Evolutionary conservation across 2,329 filamentous ascomycete genomes (phyloP), one percentile per base, ranked within the genome.

Genomic region (Didymellaceae sp.): DNA sequence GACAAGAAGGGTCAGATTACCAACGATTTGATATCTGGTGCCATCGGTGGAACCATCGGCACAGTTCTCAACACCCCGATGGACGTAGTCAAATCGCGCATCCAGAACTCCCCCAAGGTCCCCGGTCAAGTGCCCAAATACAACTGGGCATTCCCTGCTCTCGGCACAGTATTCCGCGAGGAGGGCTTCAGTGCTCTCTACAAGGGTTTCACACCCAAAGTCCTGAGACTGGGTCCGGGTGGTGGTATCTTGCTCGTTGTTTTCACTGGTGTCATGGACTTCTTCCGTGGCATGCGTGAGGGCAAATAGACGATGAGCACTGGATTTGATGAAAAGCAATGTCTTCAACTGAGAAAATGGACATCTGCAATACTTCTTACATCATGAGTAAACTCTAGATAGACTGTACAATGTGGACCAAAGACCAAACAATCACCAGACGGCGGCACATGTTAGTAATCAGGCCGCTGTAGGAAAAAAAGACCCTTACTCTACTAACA

Each of bases 181-280:
- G 94, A 99, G 77, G 94, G 94, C 5, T 93, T 96, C 72, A 77
- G 76, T 38, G 94, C 94, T 30, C 80, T 99, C 53, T 99, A 99
- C 83, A 99, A 97, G 83, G 94, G 94, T 13, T 99, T 99, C 82
- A 70, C 94, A 57, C 94, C 94, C 62, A 99, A 99, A 84, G 94
- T 97, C 26, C 80, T 96, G 57, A 80, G 89, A 77, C 73, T 88
- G 59, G 86, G 87, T 54, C 88, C 88, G 21, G 88, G 84, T 64
- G 84, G 84, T 70, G 84, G 84, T 78, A 86, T 95, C 64, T 79
- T 95, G 51, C 81, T 95, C 32, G 90, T 93, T 45, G 89, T 94
- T 40, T 94, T 89, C 78, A 92, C 89, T n/a, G 86, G 87, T 46
- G 86, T 92, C 50, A 91, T 91, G 85, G 92, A 97, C 73, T 96